Conservation (phyloP, 176 grass and related monocot species). For the Echinochloa phyllopogon region DNA sequence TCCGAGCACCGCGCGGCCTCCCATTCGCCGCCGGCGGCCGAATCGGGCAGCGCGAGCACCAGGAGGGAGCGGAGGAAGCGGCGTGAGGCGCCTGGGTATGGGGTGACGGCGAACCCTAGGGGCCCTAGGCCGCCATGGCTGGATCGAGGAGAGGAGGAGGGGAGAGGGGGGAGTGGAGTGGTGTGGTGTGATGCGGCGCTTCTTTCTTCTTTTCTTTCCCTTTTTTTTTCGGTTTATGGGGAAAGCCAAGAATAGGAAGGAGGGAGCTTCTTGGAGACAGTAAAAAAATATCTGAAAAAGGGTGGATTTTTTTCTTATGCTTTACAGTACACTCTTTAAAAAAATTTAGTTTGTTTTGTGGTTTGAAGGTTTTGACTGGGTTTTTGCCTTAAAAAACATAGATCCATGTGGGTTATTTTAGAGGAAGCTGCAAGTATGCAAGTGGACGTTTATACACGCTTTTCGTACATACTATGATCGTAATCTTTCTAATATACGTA, state of each 20-base stretch:
- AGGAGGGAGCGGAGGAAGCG: conserved; percentile 3
- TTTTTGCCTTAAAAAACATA: background rate
- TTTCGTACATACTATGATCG: background rate
- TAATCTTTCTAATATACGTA: background rate
- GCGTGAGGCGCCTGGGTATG: background rate
- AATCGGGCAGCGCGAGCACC: conserved; percentile 31
- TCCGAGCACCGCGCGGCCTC: conserved; percentile 6
- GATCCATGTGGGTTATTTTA: background rate
- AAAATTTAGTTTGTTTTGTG: background rate
- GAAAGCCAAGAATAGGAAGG: conserved; percentile 4
- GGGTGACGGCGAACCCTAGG: conserved; percentile 43
- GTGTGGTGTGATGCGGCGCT: conserved; percentile 24
- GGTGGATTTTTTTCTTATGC: background rate
- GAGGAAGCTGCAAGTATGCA: background rate
- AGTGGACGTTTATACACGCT: background rate
- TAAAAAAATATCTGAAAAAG: conserved; percentile 27
- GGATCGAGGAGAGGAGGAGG: conserved; percentile 49
- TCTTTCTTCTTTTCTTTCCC: background rate
- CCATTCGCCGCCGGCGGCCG: conserved; percentile 35
- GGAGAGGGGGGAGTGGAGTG: conserved; percentile 22
- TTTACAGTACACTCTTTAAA: conserved; percentile 15
- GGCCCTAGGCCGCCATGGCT: conserved; percentile 49
- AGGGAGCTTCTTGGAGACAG: conserved; percentile 5
- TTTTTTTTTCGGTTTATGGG: conserved; percentile 24
- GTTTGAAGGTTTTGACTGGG: background rate